Evolutionary conservation across 2,329 filamentous ascomycete genomes (phyloP).

Genomic region (Epichloe hybrida): DNA sequence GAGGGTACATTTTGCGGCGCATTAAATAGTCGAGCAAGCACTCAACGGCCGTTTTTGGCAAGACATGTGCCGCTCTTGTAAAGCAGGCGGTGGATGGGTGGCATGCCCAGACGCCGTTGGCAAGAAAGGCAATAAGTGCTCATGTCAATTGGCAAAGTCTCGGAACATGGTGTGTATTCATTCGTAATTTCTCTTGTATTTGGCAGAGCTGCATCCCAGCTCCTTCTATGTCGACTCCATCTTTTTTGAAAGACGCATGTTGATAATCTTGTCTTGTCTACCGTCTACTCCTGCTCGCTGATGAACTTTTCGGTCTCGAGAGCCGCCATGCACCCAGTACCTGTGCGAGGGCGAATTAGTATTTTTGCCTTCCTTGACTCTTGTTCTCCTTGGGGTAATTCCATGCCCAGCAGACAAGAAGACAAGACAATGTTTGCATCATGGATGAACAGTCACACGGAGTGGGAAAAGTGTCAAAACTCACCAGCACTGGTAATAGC

Average conservation of each 20-base stretch:
- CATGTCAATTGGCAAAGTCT: no score
- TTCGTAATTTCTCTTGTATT: background rate
- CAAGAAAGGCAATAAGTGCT: no score
- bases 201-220: background rate
- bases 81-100: no score
- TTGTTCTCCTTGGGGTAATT: background rate
- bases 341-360: conserved; percentile 27
- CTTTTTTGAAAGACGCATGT: background rate
- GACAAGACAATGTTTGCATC: no score
- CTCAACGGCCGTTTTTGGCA: no score
- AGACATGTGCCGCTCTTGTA: no score
- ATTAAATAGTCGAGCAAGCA: no score
- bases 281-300: conserved; percentile 48
- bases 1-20: no score
- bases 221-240: background rate
- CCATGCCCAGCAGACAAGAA: no score
- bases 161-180: no score
- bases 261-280: background rate
- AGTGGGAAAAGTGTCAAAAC: conserved; percentile 19
- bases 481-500: conserved; percentile 92
- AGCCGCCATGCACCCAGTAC: conserved; percentile 88
- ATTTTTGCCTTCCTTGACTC: background rate
- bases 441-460: background rate
- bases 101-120: no score
- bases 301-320: conserved; percentile 93